Percentiles rank a stretch among this genome's conserved stretches.
Evolutionary conservation across 2,329 filamentous ascomycete species (phyloP).

Genomic region (Microsporum ferrugineum): DNA sequence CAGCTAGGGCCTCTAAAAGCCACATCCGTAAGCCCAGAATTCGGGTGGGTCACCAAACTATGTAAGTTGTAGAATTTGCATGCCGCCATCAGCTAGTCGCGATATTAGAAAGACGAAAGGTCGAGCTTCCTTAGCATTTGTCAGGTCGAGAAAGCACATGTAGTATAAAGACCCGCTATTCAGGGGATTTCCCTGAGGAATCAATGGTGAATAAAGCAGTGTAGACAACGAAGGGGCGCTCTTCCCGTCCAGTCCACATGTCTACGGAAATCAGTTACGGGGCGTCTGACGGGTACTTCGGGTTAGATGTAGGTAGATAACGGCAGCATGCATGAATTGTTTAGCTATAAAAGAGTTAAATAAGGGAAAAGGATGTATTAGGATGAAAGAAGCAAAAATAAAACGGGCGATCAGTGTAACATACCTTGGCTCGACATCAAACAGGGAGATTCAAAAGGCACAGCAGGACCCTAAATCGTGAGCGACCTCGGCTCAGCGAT

Average conservation of each 20-base stretch:
- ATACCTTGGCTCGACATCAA: neutral
- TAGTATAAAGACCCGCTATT: neutral
- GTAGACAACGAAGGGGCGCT: neutral
- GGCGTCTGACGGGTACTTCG: neutral
- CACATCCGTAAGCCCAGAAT: neutral
- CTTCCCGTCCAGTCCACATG: neutral
- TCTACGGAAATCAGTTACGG: neutral
- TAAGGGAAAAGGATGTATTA: neutral
- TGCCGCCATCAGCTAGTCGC: neutral
- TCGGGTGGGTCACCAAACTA: neutral
- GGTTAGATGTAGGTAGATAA: neutral
- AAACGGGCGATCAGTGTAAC: neutral
- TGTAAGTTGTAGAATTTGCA: neutral
- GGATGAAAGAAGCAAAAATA: neutral
- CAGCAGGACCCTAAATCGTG: neutral
- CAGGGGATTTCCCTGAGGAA: neutral
- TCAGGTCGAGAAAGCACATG: neutral
- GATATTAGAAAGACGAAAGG: neutral
- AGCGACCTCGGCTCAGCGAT: neutral
- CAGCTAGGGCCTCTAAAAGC: neutral
- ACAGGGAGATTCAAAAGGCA: neutral
- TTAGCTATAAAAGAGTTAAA: neutral
- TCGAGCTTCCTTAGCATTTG: neutral
- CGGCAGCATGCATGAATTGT: neutral
- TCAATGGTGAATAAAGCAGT: constrained; percentile 1